Conservation (phyloP, 176 grass and related monocot genomes). For the Rhynchospora tenuis region DNA sequence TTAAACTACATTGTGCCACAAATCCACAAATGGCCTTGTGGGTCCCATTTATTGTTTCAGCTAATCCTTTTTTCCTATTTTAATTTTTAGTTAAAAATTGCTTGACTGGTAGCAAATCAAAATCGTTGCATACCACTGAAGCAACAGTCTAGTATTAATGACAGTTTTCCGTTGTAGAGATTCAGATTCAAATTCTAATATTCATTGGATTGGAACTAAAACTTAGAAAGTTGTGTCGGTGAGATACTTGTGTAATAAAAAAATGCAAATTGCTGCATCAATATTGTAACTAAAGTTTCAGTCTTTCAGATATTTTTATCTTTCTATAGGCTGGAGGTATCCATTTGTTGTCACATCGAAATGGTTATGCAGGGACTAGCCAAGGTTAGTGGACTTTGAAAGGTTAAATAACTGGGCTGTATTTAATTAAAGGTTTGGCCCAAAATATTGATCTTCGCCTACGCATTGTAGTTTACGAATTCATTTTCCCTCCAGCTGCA, state of each 20-base stretch:
- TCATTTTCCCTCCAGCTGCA: neutral
- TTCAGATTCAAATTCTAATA: too few species aligned
- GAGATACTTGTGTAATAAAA: too few species aligned
- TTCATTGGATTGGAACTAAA: too few species aligned
- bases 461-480: neutral
- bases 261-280: neutral
- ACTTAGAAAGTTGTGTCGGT: too few species aligned
- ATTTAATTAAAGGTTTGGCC: neutral
- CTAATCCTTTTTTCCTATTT: neutral
- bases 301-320: neutral
- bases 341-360: neutral
- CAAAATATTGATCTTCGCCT: neutral
- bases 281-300: neutral
- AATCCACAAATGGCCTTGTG: neutral
- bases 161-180: too few species aligned
- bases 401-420: neutral
- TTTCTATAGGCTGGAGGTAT: neutral
- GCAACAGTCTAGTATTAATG: too few species aligned
- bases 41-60: neutral
- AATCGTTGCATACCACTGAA: too few species aligned
- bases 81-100: neutral
- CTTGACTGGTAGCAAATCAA: neutral
- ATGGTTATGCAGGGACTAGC: neutral
- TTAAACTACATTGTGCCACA: neutral
- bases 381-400: neutral